These are phyloP conservation scores for Tubosaeta sp. DNA, from an alignment of 768 basidiomycete species.

Conservation along the genomic window DNA sequence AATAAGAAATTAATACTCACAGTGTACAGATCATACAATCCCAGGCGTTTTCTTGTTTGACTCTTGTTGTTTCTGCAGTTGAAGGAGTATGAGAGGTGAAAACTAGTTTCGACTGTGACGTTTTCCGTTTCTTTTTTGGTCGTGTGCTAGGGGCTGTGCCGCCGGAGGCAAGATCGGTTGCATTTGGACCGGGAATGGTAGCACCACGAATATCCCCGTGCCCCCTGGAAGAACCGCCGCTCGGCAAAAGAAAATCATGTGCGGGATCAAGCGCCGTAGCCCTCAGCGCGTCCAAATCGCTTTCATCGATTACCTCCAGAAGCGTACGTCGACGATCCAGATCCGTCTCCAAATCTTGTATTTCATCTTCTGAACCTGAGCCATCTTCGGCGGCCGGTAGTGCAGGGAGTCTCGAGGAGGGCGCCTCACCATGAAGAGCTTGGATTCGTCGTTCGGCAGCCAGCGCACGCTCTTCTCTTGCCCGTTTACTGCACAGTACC, in stretches of 20 bases:
- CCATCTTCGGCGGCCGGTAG: constrained; percentile 25
- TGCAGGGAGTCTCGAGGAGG: constrained; percentile 9
- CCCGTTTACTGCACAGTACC: constrained; percentile 55
- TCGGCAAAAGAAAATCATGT: constrained; percentile 47
- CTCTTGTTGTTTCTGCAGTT: constrained; percentile 24
- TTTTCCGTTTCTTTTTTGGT: constrained; percentile 19
- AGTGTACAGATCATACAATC: constrained; percentile 59
- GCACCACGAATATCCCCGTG: constrained; percentile 1
- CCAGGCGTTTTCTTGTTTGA: constrained; percentile 42
- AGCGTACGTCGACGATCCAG: constrained; percentile 49
- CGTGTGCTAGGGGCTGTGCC: neutral
- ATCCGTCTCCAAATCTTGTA: constrained; percentile 42
- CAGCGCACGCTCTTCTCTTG: constrained; percentile 71
- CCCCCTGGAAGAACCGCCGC: neutral
- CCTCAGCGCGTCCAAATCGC: constrained; percentile 42
- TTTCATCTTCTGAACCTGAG: constrained; percentile 36
- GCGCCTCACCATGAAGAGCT: constrained; percentile 36
- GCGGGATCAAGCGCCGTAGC: constrained; percentile 43
- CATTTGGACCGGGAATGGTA: neutral
- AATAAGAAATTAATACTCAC: constrained; percentile 35
- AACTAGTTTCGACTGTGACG: constrained; percentile 14
- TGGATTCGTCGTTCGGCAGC: constrained; percentile 65
- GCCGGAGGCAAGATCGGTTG: neutral
- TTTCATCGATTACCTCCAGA: constrained; percentile 41
- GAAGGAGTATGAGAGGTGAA: neutral